Base-by-base conservation (phyloP, 176 grass and related monocot genomes). In the Panicum miliaceum region DNA sequence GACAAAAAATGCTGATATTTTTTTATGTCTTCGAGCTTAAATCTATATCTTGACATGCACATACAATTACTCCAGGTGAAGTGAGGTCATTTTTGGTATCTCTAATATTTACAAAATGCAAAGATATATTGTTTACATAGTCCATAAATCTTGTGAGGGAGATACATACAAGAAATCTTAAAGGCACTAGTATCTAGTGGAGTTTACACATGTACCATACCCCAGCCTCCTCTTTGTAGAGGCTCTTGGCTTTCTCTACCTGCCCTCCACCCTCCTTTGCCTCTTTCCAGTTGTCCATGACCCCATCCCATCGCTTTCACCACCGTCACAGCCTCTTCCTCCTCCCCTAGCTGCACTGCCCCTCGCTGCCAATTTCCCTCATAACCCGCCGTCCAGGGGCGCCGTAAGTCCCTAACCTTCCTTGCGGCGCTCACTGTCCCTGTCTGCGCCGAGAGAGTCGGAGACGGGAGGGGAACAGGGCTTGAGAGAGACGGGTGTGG, bases 261-360 rank as follows among this genome's bases (percentile, higher is more conserved):
- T 74, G 53, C 73, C 75, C 59, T 73, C 73, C 64, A 85, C 81
- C 70, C 77, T 79, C 84, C 81, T 86, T 82, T 75, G 59, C 64
- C 83, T 77, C 92, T 87, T 89, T 94, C 92, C 86, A 94, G 89
- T 94, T 91, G 92, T 91, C 84, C 41, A 87, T 65, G 89, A 85
- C 91, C 76, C 89, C 90, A 85, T 89, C 86, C 81, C 94, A 83
- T 82, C 87, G 85, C 94, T 86, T 94, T 94, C 85, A 90, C 89
- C 93, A 84, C 91, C 82, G 78, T 86, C 88, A 64, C 43, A 3
- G 4, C 7, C 86, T 82, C 85, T 82, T 81, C 87, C 79, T 92
- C 86, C 91, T 75, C 90, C 76, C 71, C 79, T 92, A 82, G 70
- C 88, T 62, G 80, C 87, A 88, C 80, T 35, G 76, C 64, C 58